These are phyloP conservation scores for Mycosarcoma mackinlayi DNA, from an alignment of 1,284 basidiomycete genomes.

Conservation along the genomic window DNA sequence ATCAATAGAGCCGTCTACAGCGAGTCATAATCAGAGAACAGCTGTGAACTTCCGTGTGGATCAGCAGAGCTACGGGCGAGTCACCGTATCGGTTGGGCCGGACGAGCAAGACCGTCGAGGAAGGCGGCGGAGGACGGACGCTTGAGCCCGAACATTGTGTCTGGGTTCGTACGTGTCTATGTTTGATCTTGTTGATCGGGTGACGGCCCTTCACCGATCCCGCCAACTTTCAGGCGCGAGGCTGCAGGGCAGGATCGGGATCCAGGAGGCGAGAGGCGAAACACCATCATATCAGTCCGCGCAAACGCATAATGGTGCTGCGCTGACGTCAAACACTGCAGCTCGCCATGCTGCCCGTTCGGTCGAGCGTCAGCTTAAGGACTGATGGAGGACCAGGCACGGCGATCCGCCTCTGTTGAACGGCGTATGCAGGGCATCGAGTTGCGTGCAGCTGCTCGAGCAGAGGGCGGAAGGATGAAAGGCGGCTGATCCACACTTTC, in stretches of 20 bases:
- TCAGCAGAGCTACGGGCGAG: not conserved
- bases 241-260: constrained; percentile 13
- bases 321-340: constrained; percentile 16
- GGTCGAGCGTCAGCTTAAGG: constrained; percentile 27
- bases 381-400: too few species aligned
- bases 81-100: constrained; percentile 22
- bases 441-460: constrained; percentile 5
- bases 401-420: too few species aligned
- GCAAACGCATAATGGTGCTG: not conserved
- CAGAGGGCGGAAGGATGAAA: not conserved
- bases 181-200: constrained; percentile 30
- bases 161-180: not conserved
- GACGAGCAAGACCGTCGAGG: constrained; percentile 22
- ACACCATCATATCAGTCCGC: constrained; percentile 13
- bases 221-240: not conserved
- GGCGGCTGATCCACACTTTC: not conserved
- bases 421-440: constrained; percentile 28
- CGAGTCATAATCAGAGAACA: too few species aligned
- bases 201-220: not conserved
- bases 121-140: not conserved
- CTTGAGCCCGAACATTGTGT: not conserved
- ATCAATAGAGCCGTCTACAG: constrained; percentile 14
- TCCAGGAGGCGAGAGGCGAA: not conserved
- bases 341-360: not conserved
- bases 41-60: too few species aligned